phyloP scores from a whole-genome alignment of 2,329 filamentous ascomycete species.

The Raffaelea arxii region DNA sequence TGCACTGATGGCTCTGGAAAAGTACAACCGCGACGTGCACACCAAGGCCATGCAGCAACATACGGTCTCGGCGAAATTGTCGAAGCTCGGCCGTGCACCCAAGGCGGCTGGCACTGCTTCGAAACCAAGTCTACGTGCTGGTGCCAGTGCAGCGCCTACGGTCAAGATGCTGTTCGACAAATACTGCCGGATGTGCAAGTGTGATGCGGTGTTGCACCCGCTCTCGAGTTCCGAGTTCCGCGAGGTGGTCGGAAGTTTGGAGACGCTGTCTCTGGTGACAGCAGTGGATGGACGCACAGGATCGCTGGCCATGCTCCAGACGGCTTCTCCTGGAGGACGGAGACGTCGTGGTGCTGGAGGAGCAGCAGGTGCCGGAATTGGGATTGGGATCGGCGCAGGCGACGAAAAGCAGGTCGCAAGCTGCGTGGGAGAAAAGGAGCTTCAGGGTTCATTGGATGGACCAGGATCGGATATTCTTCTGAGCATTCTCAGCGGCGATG shows the following conservation, averaged over 20 bases:
- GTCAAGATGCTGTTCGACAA: conserved; percentile 76
- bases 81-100: conserved; percentile 28
- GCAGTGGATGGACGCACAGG: conserved; percentile 61
- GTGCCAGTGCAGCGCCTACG: conserved; percentile 52
- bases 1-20: conserved; percentile 78
- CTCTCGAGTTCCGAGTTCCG: conserved; percentile 88
- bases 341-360: conserved; percentile 26
- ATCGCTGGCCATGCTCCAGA: conserved; percentile 53
- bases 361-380: conserved; percentile 16
- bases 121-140: conserved; percentile 17
- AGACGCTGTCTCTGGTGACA: conserved; percentile 73
- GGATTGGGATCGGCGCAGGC: conserved; percentile 35
- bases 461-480: conserved; percentile 51
- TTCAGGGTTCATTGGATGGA: conserved; percentile 59
- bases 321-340: conserved; percentile 61
- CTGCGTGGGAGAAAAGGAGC: conserved; percentile 70
- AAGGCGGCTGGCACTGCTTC: conserved; percentile 32
- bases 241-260: conserved; percentile 81
- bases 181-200: conserved; percentile 73
- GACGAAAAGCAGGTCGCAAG: conserved; percentile 75
- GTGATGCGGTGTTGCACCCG: conserved; percentile 81
- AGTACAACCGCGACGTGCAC: conserved; percentile 50
- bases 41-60: conserved; percentile 13
- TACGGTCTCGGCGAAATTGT: conserved; percentile 7
- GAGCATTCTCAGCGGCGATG: conserved; percentile 53